Percentiles rank a stretch among this genome's conserved stretches.
Conservation (phyloP, 805 yeast genomes). For the Metschnikowia proteae region DNA sequence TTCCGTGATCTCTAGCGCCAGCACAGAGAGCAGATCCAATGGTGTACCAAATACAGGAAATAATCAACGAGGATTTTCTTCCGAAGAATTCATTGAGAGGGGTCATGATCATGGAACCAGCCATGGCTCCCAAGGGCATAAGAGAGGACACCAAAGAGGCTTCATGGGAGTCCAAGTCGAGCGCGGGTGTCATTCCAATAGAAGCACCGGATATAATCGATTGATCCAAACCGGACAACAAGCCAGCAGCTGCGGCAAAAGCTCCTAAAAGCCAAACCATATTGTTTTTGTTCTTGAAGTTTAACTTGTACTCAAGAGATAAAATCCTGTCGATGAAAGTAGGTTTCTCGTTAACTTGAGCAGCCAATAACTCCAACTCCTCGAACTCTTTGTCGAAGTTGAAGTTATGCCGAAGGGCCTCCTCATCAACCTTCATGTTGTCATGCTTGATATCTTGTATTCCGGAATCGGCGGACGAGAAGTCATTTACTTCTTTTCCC, state of each 20-base stretch:
- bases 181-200: conserved; percentile 44
- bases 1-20: conserved; percentile 30
- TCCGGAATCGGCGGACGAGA: conserved; percentile 18
- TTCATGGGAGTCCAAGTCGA: conserved; percentile 40
- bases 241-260: conserved; percentile 62
- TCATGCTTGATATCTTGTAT: conserved; percentile 18
- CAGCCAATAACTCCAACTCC: conserved; percentile 31
- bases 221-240: conserved; percentile 66
- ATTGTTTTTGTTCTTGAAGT: conserved; percentile 43
- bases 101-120: conserved; percentile 57
- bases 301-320: conserved; percentile 33
- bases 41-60: conserved; percentile 58
- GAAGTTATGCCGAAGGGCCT: conserved; percentile 28
- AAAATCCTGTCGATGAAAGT: conserved; percentile 37
- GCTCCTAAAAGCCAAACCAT: conserved; percentile 45
- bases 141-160: conserved; percentile 53
- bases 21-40: conserved; percentile 59
- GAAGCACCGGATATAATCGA: conserved; percentile 63
- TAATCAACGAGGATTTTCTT: conserved; percentile 50
- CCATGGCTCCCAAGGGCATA: conserved; percentile 69
- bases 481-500: conserved; percentile 15
- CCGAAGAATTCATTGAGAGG: conserved; percentile 56
- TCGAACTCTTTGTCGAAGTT: conserved; percentile 35
- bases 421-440: conserved; percentile 23
- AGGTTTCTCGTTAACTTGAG: conserved; percentile 25